These are phyloP conservation scores for Spironucleus salmonicida DNA, from an alignment of 208 protist genomes.

Conservation along the genomic window DNA sequence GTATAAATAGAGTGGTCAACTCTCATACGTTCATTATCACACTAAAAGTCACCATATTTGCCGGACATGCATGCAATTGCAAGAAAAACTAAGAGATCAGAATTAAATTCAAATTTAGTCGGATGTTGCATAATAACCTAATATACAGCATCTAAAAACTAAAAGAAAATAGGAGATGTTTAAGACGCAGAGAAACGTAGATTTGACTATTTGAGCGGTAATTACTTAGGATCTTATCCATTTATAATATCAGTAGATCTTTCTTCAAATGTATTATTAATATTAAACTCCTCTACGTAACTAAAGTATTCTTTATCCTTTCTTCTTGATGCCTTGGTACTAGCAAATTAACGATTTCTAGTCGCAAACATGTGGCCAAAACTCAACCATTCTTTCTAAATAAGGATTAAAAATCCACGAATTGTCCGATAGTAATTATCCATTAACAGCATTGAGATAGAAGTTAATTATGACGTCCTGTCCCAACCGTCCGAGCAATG, in stretches of 20 bases:
- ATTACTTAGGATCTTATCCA: too few relatives aligned
- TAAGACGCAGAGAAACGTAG: conserved; percentile 18
- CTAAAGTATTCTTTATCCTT: neutral
- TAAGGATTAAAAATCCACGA: conserved; percentile 58
- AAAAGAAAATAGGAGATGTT: conserved; percentile 49
- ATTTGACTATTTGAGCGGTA: too few relatives aligned
- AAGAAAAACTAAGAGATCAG: conserved; percentile 45
- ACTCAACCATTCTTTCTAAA: conserved; percentile 75
- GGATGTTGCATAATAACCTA: conserved; percentile 46
- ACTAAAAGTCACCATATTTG: conserved; percentile 48
- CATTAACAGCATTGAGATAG: conserved; percentile 63
- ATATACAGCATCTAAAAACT: conserved; percentile 53
- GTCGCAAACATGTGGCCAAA: conserved; percentile 70
- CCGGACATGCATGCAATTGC: conserved; percentile 32
- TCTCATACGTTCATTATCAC: conserved; percentile 36
- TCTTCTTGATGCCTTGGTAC: neutral
- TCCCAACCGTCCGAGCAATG: conserved; percentile 79
- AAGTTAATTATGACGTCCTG: conserved; percentile 64
- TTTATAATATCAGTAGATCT: neutral
- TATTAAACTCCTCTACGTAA: neutral
- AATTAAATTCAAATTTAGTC: conserved; percentile 50
- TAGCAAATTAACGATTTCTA: conserved; percentile 39
- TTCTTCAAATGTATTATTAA: neutral
- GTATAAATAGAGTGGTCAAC: neutral
- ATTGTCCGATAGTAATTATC: conserved; percentile 74